Evolutionary conservation across 805 yeast species (phyloP).

Genomic region (Metschnikowia amazonensis): DNA sequence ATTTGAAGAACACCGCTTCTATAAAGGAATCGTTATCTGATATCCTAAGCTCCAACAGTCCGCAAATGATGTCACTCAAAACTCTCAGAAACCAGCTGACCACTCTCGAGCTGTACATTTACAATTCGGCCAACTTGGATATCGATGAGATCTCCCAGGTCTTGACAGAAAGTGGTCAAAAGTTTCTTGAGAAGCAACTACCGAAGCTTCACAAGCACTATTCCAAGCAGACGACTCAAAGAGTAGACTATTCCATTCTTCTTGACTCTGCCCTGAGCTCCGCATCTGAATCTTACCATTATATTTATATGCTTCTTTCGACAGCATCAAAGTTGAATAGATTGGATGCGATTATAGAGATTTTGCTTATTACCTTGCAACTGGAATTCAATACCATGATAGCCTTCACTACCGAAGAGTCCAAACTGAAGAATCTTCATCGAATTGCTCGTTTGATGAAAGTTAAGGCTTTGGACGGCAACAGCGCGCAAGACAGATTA

Average conservation of each 20-base stretch:
- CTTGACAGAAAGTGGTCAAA: constrained; percentile 28
- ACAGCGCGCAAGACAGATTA: constrained; percentile 19
- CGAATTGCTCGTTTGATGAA: constrained; percentile 28
- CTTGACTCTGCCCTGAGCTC: constrained; percentile 28
- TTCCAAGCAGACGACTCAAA: constrained; percentile 14
- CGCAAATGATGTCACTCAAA: constrained; percentile 35
- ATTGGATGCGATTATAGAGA: constrained; percentile 53
- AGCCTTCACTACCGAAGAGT: constrained; percentile 60
- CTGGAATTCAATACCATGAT: constrained; percentile 63
- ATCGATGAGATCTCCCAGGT: constrained; percentile 46
- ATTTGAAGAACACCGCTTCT: constrained; percentile 38
- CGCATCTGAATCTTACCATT: constrained; percentile 45
- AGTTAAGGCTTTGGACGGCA: constrained; percentile 28
- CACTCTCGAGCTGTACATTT: constrained; percentile 51
- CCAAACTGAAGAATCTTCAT: constrained; percentile 50
- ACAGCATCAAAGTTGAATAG: constrained; percentile 60
- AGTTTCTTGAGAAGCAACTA: constrained; percentile 27
- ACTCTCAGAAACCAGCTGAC: constrained; percentile 32
- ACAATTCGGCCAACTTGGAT: constrained; percentile 56
- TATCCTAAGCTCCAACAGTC: constrained; percentile 26
- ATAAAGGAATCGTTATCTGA: constrained; percentile 13
- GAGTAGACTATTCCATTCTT: constrained; percentile 29
- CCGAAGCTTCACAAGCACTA: constrained; percentile 27
- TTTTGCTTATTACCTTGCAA: constrained; percentile 51
- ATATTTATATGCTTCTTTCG: constrained; percentile 49